phyloP scores from a whole-genome alignment of 495 filamentous ascomycete genomes.

The Achaetomiella virescens region DNA sequence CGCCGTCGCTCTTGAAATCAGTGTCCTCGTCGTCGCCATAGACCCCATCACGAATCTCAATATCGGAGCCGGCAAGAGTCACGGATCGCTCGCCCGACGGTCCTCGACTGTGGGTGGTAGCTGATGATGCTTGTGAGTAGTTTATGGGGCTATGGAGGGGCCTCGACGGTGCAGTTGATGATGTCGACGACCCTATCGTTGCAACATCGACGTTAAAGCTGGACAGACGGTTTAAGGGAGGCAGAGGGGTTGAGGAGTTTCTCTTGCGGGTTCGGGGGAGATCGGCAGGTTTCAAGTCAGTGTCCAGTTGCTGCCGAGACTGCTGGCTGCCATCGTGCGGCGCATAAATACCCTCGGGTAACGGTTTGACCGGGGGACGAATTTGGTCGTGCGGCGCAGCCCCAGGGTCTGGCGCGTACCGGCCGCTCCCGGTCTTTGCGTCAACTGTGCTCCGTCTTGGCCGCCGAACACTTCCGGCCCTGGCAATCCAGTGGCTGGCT shows the following conservation, averaged over 20 bases:
- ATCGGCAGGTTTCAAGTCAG: conserved; percentile 19
- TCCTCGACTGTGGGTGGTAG: conserved; percentile 25
- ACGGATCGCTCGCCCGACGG: conserved; percentile 60
- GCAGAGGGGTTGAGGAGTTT: conserved; percentile 50
- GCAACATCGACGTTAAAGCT: conserved; percentile 51
- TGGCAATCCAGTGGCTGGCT: conserved; percentile 44
- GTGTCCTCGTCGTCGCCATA: conserved; percentile 81
- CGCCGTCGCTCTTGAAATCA: conserved; percentile 80
- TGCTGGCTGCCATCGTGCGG: conserved; percentile 17
- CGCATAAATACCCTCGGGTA: conserved; percentile 21
- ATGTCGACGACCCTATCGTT: conserved; percentile 36
- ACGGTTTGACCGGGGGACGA: conserved; percentile 19
- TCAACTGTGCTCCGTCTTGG: conserved; percentile 36
- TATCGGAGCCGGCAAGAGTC: conserved; percentile 78
- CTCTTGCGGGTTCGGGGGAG: conserved; percentile 35
- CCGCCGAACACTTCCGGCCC: conserved; percentile 43
- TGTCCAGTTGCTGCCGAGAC: conserved; percentile 11
- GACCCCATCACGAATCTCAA: conserved; percentile 64
- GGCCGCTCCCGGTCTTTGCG: conserved; percentile 33
- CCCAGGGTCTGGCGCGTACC: conserved; percentile 42
- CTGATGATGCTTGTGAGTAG: conserved; percentile 24
- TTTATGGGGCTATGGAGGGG: conserved; percentile 21
- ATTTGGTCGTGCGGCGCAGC: conserved; percentile 17
- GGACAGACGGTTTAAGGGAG: conserved; percentile 50
- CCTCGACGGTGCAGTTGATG: conserved; percentile 24